Conservation (phyloP, 495 filamentous ascomycete species). For the Trichoderma orchidacearum region DNA sequence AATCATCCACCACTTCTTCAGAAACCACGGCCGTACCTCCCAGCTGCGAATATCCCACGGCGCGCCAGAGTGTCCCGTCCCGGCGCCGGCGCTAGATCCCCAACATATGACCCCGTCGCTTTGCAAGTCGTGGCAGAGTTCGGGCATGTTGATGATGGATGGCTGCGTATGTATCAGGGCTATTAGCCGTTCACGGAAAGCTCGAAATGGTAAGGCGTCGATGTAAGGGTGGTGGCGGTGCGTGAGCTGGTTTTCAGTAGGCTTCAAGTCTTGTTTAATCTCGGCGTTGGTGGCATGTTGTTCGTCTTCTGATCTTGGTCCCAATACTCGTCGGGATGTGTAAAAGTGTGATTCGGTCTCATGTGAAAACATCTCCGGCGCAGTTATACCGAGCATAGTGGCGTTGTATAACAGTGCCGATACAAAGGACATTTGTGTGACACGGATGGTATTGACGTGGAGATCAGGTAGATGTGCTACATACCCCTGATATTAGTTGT, state of each 20-base stretch:
- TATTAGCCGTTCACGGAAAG: not conserved
- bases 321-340: no score
- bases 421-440: not conserved
- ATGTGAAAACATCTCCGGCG: not conserved
- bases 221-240: not conserved
- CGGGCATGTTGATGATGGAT: constrained; percentile 8
- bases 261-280: not conserved
- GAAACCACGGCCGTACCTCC: constrained; percentile 8
- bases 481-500: no score
- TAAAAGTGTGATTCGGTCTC: not conserved
- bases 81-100: constrained; percentile 5
- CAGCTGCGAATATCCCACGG: constrained; percentile 9
- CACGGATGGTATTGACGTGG: not conserved
- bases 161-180: constrained; percentile 1
- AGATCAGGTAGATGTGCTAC: not conserved
- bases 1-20: constrained; percentile 6
- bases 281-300: not conserved
- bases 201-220: not conserved
- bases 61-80: not conserved
- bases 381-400: not conserved
- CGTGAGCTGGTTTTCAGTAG: not conserved
- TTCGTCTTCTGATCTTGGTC: not conserved
- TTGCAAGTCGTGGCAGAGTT: constrained; percentile 9
- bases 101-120: constrained; percentile 12
- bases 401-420: not conserved